These are phyloP conservation scores for Fragaria ananassa DNA, from an alignment of 306 rosid genomes.

Conservation along the genomic window DNA sequence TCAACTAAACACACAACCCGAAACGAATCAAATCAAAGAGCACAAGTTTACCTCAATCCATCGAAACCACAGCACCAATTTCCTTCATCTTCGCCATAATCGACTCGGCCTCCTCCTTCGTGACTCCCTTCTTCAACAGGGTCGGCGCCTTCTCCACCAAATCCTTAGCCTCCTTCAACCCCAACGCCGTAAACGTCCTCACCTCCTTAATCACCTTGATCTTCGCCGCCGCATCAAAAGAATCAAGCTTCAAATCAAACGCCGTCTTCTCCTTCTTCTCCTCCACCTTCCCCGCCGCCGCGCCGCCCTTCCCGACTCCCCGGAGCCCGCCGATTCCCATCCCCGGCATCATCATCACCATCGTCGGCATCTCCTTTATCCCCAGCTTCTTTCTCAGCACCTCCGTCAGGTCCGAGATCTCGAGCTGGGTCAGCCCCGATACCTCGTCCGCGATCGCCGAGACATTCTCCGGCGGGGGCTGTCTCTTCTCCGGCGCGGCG, in stretches of 20 bases:
- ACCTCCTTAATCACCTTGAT: constrained; percentile 93
- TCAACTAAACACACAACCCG: not conserved
- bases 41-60: constrained; percentile 66
- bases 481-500: constrained; percentile 41
- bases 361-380: constrained; percentile 67
- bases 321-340: constrained; percentile 52
- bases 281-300: constrained; percentile 37
- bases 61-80: constrained; percentile 77
- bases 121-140: constrained; percentile 82
- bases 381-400: constrained; percentile 67
- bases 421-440: constrained; percentile 57
- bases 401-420: constrained; percentile 72
- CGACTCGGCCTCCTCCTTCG: constrained; percentile 79
- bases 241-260: constrained; percentile 83
- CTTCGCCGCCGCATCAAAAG: constrained; percentile 70
- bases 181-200: constrained; percentile 78
- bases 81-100: constrained; percentile 85
- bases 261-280: constrained; percentile 77
- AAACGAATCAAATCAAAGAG: constrained; percentile 3
- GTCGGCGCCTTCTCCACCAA: constrained; percentile 90
- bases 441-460: constrained; percentile 66
- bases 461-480: constrained; percentile 38
- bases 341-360: constrained; percentile 83
- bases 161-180: constrained; percentile 97
- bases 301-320: constrained; percentile 49